Evolutionary conservation across 805 yeast species (phyloP), one percentile per base, ranked within the genome.

Genomic region (Wickerhamiella musiphila): DNA sequence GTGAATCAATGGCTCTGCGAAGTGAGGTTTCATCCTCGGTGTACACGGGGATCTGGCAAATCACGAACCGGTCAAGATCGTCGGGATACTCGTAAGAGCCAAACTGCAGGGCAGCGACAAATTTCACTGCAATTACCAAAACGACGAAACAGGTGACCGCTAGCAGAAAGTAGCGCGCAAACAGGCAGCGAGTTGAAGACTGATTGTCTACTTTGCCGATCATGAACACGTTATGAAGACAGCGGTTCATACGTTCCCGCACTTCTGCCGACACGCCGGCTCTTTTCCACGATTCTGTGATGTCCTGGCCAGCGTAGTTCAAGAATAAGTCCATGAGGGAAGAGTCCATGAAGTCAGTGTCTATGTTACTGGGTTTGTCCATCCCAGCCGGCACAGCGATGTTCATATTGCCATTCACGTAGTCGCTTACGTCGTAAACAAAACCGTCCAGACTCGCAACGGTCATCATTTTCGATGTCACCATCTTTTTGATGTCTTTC

Each of bases 21-120:
- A 70, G 45, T 23, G 70, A 68, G 6, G 47, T 58, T 43, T 63
- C 72, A 44, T 67, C 75, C 48, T 70, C 77, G 7, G 75, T 68
- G 45, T 70, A 70, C 28, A 70, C 71, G 3, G 77, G 73, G 10
- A 70, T 65, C 40, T 59, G 63, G 33, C 59, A 54, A 17, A 58
- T 56, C 27, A 58, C 47, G 31, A 58, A 59, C 35, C 49, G 43
- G 34, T 58, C 59, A 8, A 57, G 38, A 18, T 55, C 58, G 15
- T 59, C 63, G 2, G 63, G 60, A 21, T 40, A 41, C 18, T 41
- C 43, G 32, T 38, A 47, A 28, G 47, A 36, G 7, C 54, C 48
- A 33, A 58, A 58, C 34, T 58, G 63, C 29, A 58, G 36, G 1
- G 63, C 63, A 2, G 63, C 61, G 12, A 57, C 10, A 37, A 59